Evolutionary conservation across 192 early-diverging fungal genomes (phyloP).

Genomic region (Coemansia sp.): DNA sequence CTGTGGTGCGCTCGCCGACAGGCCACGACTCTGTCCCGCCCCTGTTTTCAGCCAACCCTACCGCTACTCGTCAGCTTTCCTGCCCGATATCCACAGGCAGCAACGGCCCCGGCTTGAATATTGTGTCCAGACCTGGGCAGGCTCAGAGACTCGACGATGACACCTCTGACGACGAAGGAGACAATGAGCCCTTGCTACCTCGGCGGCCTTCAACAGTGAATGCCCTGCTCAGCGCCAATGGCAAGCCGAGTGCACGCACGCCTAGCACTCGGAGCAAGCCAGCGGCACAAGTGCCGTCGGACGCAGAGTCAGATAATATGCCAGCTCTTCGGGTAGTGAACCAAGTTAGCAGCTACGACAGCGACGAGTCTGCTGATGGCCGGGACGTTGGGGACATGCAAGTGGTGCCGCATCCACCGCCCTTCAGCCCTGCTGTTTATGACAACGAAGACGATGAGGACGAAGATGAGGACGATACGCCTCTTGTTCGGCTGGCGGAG

Average conservation of each 20-base stretch:
- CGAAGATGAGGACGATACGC: conserved; percentile 32
- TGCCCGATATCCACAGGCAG: neutral
- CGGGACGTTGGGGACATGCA: conserved; percentile 3
- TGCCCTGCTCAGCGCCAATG: neutral
- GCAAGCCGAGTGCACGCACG: neutral
- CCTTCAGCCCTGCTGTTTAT: neutral
- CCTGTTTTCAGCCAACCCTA: conserved; percentile 16
- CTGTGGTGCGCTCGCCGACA: conserved; percentile 27
- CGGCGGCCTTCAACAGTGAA: neutral
- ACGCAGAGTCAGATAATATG: neutral
- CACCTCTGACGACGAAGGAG: neutral
- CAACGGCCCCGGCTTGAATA: conserved; percentile 33
- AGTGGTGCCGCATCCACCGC: neutral
- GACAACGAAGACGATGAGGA: conserved; percentile 9
- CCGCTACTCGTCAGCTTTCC: conserved; percentile 15
- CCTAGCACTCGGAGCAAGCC: neutral
- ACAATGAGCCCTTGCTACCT: conserved; percentile 4
- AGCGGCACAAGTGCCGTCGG: neutral
- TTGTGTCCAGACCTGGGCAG: conserved; percentile 12
- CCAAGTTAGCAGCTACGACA: conserved; percentile 9
- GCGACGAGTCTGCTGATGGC: conserved; percentile 11
- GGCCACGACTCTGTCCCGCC: conserved; percentile 14
- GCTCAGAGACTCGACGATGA: neutral
- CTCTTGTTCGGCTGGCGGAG: conserved; percentile 19
- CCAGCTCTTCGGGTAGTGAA: conserved; percentile 30